These are phyloP conservation scores for Leishmania mexicana DNA, from an alignment of 208 protist species.

Conservation along the genomic window DNA sequence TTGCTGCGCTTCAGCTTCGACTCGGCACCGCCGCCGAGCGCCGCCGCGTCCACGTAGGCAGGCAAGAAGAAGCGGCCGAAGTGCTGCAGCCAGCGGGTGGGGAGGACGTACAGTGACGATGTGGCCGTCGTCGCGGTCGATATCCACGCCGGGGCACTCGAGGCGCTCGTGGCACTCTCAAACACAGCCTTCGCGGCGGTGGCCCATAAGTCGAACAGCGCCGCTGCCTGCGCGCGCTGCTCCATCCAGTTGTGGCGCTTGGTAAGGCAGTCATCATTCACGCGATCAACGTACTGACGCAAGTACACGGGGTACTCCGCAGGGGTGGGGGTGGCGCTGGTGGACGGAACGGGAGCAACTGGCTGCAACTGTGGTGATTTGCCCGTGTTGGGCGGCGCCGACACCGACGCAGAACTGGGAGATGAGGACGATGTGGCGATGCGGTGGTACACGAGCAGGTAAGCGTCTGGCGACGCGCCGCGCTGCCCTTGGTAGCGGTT, in stretches of 20 bases:
- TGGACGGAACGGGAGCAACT: neutral
- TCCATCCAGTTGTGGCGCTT: conserved; percentile 28
- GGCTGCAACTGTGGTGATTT: neutral
- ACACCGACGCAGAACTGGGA: conserved; percentile 15
- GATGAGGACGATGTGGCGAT: conserved; percentile 18
- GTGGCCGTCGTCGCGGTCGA: conserved; percentile 2
- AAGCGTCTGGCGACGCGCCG: conserved; percentile 56
- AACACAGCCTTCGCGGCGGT: conserved; percentile 36
- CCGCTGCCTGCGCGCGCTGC: conserved; percentile 17
- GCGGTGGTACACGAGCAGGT: conserved; percentile 78
- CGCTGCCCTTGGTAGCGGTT: conserved; percentile 46
- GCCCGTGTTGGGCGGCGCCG: neutral
- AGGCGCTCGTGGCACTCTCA: conserved; percentile 6
- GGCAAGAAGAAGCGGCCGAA: conserved; percentile 69
- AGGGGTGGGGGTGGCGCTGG: conserved; percentile 18
- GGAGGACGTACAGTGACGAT: conserved; percentile 47
- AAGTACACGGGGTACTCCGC: conserved; percentile 51
- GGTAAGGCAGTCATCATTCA: conserved; percentile 34
- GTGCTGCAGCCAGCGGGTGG: conserved; percentile 63
- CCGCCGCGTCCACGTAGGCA: conserved; percentile 38
- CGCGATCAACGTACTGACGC: conserved; percentile 42
- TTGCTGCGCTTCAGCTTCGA: conserved; percentile 37
- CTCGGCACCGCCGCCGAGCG: conserved; percentile 33
- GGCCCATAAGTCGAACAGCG: conserved; percentile 37
- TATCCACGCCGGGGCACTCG: conserved; percentile 2